Evolutionary conservation across 495 filamentous ascomycete species (phyloP), one percentile per base, ranked within the genome.

Genomic region (Hypoxylon rickii): DNA sequence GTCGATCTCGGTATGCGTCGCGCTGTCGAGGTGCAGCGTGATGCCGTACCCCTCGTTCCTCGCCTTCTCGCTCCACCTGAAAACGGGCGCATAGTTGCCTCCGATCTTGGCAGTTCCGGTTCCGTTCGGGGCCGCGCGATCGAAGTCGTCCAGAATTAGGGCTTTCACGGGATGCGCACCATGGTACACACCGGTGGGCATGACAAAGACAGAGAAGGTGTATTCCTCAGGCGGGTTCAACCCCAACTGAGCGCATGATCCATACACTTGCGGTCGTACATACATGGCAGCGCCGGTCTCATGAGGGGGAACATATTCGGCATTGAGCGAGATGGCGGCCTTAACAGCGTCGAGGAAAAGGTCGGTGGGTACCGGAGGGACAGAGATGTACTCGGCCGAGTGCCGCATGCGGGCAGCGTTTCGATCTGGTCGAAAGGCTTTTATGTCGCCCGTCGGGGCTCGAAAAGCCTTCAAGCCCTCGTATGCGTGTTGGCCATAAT

Each of bases 391-490:
- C 17, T 80, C 80, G 34, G 89, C 88, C 8, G 85, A 89, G 71
- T 88, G 81, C 58, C 85, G 82, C 81, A 96, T 83, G 43, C 92
- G 89, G n/a, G 63, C 73, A 7, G 92, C 92, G 68, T 96, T 96
- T 56, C 83, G 78, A 56, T 81, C 76, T 0, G 92, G 89, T 12
- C 92, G 89, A 81, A 96, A 96, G 59, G 96, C 79, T 55, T 83
- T 78, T 68, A 96, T 89, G 46, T 75, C 63, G 58, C 81, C 70
- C 29, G 77, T 75, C 21, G 87, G 84, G 26, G 80, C 79, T 29
- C 92, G 89, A 80, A 96, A 95, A 44, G 92, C 90, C 70, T 96
- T 97, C 49, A 96, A 80, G 7, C 92, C 92, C 63, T 96, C 92
- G 79, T 92, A 96, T 40, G 89, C 92, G 76, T 96, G 92, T 61